Evolutionary conservation across 345 rosid genomes (phyloP).

Genomic region (Eucalyptus paniculata): DNA sequence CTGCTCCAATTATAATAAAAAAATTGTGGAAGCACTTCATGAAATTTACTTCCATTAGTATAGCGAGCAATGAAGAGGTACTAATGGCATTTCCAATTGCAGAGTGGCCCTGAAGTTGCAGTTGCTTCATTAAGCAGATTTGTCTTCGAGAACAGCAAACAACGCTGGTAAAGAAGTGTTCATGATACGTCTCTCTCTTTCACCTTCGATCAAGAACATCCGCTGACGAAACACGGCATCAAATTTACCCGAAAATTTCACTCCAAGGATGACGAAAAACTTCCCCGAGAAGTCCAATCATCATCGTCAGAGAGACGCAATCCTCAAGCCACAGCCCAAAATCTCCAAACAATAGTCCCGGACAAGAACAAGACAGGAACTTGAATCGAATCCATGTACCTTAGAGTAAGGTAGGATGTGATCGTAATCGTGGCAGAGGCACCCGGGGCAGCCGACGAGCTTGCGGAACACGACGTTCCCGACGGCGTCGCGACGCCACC

Average conservation of each 20-base stretch:
- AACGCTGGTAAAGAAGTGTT: neutral
- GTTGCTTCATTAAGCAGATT: neutral
- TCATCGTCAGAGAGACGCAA: neutral
- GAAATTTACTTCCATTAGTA: neutral
- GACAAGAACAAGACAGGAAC: neutral
- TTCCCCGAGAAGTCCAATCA: neutral
- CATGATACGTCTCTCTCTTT: neutral
- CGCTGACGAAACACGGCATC: neutral
- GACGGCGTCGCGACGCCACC: slow-evolving; percentile 78
- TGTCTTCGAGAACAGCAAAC: neutral
- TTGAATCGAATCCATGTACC: slow-evolving; percentile 15
- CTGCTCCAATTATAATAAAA: neutral
- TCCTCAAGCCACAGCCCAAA: neutral
- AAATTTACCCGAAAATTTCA: neutral
- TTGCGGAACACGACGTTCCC: slow-evolving; percentile 84
- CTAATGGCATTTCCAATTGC: neutral
- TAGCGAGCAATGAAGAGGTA: neutral
- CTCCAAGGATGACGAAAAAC: neutral
- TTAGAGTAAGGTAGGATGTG: slow-evolving; percentile 92
- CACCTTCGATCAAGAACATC: neutral
- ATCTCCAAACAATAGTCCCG: neutral
- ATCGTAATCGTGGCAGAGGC: slow-evolving; percentile 95
- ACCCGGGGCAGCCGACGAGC: slow-evolving; percentile 93
- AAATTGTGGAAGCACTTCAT: neutral
- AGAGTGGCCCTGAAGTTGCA: neutral